phyloP scores from a whole-genome alignment of 345 rosid species.

The Eutrema heterophyllum region DNA sequence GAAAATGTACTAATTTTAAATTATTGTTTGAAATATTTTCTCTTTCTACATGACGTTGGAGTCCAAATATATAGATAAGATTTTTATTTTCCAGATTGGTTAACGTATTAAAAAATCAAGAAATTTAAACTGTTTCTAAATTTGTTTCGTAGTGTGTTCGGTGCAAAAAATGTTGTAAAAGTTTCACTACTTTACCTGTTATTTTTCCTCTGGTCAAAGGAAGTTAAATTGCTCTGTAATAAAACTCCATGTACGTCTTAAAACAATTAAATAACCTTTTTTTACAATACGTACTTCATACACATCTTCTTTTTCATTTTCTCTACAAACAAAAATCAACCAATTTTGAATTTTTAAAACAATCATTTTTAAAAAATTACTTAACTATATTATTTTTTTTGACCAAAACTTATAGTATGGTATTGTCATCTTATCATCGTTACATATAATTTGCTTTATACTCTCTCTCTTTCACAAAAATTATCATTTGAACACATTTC shows the following conservation, averaged over 20 bases:
- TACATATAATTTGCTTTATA: too few relatives aligned
- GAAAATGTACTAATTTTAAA: background rate
- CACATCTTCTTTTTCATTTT: background rate
- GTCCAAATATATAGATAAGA: conserved; percentile 4
- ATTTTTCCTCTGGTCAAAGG: conserved; percentile 13
- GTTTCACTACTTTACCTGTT: conserved; percentile 6
- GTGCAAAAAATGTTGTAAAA: conserved; percentile 8
- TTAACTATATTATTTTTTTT: too few relatives aligned
- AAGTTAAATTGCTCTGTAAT: conserved; percentile 1
- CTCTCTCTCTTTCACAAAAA: too few relatives aligned
- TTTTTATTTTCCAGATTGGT: background rate
- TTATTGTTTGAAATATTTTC: background rate
- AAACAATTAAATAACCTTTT: too few relatives aligned
- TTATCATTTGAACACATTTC: too few relatives aligned
- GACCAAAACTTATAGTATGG: too few relatives aligned
- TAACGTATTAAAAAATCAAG: background rate
- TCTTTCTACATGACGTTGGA: conserved; percentile 6
- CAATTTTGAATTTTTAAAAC: background rate
- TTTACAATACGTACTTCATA: too few relatives aligned
- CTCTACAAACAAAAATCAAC: too few relatives aligned
- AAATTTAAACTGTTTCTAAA: background rate
- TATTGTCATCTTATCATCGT: too few relatives aligned
- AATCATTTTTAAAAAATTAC: too few relatives aligned
- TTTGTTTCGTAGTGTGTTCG: conserved; percentile 6
- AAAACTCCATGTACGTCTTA: background rate